These are phyloP conservation scores for Neckera pumila DNA, from an alignment of 225 moss, liverwort and hornwort genomes.

Conservation along the genomic window DNA sequence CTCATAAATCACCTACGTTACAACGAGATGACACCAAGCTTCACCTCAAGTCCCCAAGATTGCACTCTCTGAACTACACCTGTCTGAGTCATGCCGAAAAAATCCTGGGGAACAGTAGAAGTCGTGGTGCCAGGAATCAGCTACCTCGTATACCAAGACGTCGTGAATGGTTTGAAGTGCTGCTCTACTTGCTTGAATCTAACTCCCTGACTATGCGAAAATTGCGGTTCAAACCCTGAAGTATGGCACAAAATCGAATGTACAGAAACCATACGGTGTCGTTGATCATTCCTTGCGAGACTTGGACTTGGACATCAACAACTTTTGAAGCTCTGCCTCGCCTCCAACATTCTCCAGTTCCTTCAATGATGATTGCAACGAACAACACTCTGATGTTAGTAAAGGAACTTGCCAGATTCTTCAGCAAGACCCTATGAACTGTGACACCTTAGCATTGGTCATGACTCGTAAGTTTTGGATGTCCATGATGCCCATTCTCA, in stretches of 20 bases:
- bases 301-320: constrained; percentile 11
- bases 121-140: not conserved
- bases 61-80: not conserved
- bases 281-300: not conserved
- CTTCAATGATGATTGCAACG: not conserved
- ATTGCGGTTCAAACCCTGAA: not conserved
- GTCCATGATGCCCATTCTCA: not conserved
- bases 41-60: not conserved
- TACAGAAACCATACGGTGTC: not conserved
- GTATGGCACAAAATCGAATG: not conserved
- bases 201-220: not conserved
- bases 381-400: not conserved
- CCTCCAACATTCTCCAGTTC: constrained; percentile 40
- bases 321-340: constrained; percentile 25
- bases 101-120: not conserved
- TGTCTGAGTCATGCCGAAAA: not conserved
- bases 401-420: not conserved
- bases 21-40: not conserved
- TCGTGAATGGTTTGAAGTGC: not conserved
- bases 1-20: not conserved
- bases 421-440: not conserved
- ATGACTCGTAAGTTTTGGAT: not conserved
- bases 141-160: not conserved
- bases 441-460: not conserved
- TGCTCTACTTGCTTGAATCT: not conserved